Evolutionary conservation across 2,329 filamentous ascomycete species (phyloP).

Genomic region (Pseudogymnoascus sp.): DNA sequence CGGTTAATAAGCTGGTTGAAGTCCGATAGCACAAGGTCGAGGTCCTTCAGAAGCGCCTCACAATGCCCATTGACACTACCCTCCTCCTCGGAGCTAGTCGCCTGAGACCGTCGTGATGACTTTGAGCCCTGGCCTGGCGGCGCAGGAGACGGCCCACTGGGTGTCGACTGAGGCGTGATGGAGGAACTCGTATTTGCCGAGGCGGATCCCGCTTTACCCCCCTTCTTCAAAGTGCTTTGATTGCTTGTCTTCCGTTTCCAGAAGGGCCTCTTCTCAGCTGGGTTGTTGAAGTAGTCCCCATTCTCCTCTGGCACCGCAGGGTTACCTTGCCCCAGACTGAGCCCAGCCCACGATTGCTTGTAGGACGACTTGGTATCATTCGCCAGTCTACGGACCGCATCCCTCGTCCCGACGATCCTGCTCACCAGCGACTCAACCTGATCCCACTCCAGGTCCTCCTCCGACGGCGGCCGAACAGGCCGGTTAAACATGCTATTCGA

Average conservation of each 20-base stretch:
- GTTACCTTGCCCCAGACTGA: constrained; percentile 9
- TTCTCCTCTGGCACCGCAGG: constrained; percentile 32
- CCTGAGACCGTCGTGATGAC: constrained; percentile 9
- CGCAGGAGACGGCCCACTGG: constrained; percentile 16
- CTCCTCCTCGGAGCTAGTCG: constrained; percentile 39
- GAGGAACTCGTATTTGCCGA: constrained; percentile 14
- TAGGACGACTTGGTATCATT: constrained; percentile 62
- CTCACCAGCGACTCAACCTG: constrained; percentile 80
- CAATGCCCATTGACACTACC: constrained; percentile 72
- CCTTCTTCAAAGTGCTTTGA: constrained; percentile 16
- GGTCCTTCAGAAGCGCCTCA: constrained; percentile 70
- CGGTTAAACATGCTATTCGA: constrained; percentile 15
- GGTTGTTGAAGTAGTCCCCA: constrained; percentile 41
- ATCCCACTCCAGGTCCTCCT: constrained; percentile 78
- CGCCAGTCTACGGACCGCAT: constrained; percentile 77
- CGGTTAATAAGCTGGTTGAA: constrained; percentile 70
- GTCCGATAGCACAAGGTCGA: constrained; percentile 75
- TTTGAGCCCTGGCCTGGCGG: constrained; percentile 17
- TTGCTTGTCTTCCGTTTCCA: constrained; percentile 81
- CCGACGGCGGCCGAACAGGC: constrained; percentile 24
- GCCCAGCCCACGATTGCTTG: constrained; percentile 8
- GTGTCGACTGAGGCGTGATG: constrained; percentile 23
- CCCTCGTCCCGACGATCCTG: constrained; percentile 76
- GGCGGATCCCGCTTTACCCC: background rate
- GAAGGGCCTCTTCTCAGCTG: constrained; percentile 61